A percentile compares a stretch with the other conserved stretches of the same genome.
Conservation (phyloP, 768 basidiomycete species). For the Naganishia vaughanmartiniae region DNA sequence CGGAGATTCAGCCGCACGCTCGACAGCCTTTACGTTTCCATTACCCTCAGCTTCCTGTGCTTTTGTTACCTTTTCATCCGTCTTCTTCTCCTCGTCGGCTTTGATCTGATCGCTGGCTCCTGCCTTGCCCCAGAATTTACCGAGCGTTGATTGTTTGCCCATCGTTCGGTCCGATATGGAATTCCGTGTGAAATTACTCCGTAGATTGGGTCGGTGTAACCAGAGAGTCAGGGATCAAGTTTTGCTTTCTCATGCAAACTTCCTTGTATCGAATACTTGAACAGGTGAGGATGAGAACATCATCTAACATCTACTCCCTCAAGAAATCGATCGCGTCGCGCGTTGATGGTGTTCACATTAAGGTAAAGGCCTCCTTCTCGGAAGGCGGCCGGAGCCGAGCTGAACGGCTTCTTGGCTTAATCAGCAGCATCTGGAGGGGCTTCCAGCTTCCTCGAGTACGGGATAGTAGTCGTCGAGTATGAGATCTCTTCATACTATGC, state of each 20-base stretch:
- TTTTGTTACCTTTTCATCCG: neutral
- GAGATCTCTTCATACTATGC: neutral
- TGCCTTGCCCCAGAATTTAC: conserved; percentile 28
- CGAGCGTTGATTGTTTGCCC: conserved; percentile 30
- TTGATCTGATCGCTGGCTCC: conserved; percentile 1
- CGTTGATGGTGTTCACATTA: neutral
- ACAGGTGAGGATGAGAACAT: neutral
- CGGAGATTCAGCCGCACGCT: neutral
- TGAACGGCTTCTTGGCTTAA: neutral
- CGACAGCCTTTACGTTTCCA: neutral
- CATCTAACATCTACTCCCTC: neutral
- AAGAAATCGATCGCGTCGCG: conserved; percentile 1
- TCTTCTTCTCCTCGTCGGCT: conserved; percentile 13
- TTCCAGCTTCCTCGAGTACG: neutral
- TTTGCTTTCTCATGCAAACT: neutral
- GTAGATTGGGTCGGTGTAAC: neutral
- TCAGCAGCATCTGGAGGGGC: neutral
- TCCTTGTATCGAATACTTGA: neutral
- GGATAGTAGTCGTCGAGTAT: neutral
- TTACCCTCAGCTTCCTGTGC: neutral
- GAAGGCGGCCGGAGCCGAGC: neutral
- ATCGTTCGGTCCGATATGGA: neutral
- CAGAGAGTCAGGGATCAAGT: neutral
- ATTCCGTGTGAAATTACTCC: neutral
- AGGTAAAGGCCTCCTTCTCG: neutral